Percentiles rank a stretch among this genome's conserved stretches.
phyloP scores from a whole-genome alignment of 495 filamentous ascomycete genomes.

The Letharia columbiana region DNA sequence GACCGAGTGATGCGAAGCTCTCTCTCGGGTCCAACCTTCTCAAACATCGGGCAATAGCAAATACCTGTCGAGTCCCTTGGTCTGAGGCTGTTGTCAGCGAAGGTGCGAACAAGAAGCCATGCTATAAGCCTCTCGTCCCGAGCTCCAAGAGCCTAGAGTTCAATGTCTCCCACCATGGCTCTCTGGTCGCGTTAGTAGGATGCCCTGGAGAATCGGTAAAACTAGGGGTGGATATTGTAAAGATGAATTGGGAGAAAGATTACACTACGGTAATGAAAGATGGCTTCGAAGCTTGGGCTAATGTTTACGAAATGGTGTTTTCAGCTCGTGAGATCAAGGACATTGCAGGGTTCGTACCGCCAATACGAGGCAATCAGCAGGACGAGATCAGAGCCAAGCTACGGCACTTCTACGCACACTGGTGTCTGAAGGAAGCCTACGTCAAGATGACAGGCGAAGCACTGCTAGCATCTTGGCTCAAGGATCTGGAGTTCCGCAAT shows the following conservation, averaged over 20 bases:
- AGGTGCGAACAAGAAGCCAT: slow-evolving; percentile 59
- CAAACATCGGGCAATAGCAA: slow-evolving; percentile 66
- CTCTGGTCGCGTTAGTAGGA: slow-evolving; percentile 59
- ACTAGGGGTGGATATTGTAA: slow-evolving; percentile 30
- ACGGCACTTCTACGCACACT: slow-evolving; percentile 76
- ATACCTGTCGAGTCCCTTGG: slow-evolving; percentile 59
- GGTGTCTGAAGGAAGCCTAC: slow-evolving; percentile 85
- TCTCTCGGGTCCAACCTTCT: slow-evolving; percentile 65
- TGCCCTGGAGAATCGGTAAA: slow-evolving; percentile 33
- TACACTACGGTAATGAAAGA: slow-evolving; percentile 33
- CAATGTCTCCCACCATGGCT: slow-evolving; percentile 84
- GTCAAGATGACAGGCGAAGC: slow-evolving; percentile 91
- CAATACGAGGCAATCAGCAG: slow-evolving; percentile 10
- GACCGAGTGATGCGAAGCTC: slow-evolving; percentile 57
- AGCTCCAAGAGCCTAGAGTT: slow-evolving; percentile 50
- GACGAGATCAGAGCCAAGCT: slow-evolving; percentile 49
- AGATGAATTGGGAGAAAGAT: slow-evolving; percentile 27
- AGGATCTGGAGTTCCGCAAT: slow-evolving; percentile 57
- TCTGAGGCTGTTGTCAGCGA: slow-evolving; percentile 48
- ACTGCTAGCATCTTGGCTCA: slow-evolving; percentile 70
- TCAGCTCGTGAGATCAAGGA: slow-evolving; percentile 45
- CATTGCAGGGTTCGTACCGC: slow-evolving; percentile 44
- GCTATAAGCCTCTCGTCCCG: slow-evolving; percentile 38
- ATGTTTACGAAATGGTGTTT: slow-evolving; percentile 75
- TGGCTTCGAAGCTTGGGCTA: slow-evolving; percentile 59